These are phyloP conservation scores for Incumbomyces delicatus DNA, from an alignment of 2,329 filamentous ascomycete species.

Conservation along the genomic window DNA sequence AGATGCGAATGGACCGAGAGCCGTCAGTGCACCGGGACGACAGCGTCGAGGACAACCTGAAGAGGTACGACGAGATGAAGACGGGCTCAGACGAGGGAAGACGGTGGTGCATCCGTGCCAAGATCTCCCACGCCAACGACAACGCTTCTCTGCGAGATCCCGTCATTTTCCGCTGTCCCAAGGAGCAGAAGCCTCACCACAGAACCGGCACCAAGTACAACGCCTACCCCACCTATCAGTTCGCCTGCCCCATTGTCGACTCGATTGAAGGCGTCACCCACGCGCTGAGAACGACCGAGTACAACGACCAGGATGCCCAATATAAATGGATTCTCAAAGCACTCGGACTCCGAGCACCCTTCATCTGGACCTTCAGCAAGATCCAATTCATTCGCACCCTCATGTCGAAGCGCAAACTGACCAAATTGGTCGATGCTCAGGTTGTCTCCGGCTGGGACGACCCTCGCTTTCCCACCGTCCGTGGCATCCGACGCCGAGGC, in stretches of 20 bases:
- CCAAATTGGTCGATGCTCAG: constrained; percentile 40
- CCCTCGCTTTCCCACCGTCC: constrained; percentile 42
- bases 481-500: constrained; percentile 40
- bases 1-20: constrained; percentile 74
- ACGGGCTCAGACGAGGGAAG: constrained; percentile 66
- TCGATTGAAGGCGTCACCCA: constrained; percentile 55
- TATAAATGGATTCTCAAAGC: constrained; percentile 44
- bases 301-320: constrained; percentile 43
- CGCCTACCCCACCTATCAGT: constrained; percentile 59
- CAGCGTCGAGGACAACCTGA: constrained; percentile 70
- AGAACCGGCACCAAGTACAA: constrained; percentile 56
- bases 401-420: constrained; percentile 43
- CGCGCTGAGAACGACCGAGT: constrained; percentile 55
- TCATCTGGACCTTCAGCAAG: constrained; percentile 44
- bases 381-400: constrained; percentile 44
- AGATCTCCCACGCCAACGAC: constrained; percentile 80
- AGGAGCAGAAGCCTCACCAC: constrained; percentile 55
- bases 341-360: constrained; percentile 35
- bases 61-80: constrained; percentile 90
- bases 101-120: constrained; percentile 86
- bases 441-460: constrained; percentile 44
- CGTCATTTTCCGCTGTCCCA: constrained; percentile 80
- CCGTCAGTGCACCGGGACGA: constrained; percentile 72
- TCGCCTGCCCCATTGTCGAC: constrained; percentile 55
- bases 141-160: constrained; percentile 96